phyloP scores from a whole-genome alignment of 148 eudicot species.

The Vaccinium vitisidaea region DNA sequence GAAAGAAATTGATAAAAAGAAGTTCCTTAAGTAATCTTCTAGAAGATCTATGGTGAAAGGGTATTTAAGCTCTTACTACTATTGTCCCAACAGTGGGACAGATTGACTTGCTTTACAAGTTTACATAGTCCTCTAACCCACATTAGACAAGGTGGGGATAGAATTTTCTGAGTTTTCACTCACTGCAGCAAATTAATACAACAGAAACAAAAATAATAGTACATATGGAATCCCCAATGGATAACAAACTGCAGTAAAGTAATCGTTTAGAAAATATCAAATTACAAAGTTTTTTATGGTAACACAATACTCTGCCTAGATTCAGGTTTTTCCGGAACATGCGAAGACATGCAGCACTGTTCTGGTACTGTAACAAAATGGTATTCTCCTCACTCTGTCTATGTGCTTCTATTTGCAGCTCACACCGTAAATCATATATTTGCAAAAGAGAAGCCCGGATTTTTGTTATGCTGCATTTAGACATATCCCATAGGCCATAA shows the following conservation, averaged over 20 bases:
- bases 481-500: background rate
- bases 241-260: background rate
- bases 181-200: background rate
- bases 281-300: background rate
- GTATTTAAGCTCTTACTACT: background rate
- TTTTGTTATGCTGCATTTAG: background rate
- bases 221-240: background rate
- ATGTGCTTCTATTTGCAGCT: background rate
- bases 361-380: background rate
- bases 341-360: background rate
- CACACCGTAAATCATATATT: background rate
- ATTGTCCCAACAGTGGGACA: background rate
- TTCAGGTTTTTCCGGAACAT: background rate
- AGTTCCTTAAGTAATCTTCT: background rate
- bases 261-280: background rate
- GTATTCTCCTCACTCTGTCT: conserved; percentile 3
- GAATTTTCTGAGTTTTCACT: conserved; percentile 6
- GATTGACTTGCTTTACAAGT: background rate
- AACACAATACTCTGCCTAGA: background rate
- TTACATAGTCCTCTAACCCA: background rate
- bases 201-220: background rate
- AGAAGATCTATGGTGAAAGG: background rate
- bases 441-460: background rate
- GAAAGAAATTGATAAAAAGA: background rate
- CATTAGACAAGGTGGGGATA: conserved; percentile 1